Conservation (phyloP, 768 basidiomycete species). For the Trametes villosa region DNA sequence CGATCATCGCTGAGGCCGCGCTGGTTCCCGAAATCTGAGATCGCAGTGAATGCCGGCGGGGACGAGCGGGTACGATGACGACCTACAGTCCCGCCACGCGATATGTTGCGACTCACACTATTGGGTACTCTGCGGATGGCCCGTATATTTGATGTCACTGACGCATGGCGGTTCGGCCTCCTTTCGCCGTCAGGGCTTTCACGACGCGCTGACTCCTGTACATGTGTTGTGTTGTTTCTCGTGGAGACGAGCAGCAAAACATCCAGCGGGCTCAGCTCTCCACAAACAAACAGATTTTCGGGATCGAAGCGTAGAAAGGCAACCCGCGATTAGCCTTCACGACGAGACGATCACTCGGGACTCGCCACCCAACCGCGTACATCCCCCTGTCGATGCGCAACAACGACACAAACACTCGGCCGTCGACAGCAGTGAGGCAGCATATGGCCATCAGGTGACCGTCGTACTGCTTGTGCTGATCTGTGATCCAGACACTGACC, state of each 20-base stretch:
- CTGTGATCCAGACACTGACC: constrained; percentile 16
- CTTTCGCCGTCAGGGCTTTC: not conserved
- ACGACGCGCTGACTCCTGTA: not conserved
- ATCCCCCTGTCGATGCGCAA: constrained; percentile 9
- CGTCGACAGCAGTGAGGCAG: constrained; percentile 1
- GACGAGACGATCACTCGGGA: constrained; percentile 10
- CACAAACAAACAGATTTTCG: constrained; percentile 5
- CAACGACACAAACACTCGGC: constrained; percentile 8
- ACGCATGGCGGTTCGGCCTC: no score
- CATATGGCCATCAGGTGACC: constrained; percentile 20
- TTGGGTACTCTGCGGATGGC: no score
- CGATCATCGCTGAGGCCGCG: not conserved
- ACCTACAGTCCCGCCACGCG: no score
- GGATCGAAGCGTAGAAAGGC: not conserved
- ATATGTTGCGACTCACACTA: no score
- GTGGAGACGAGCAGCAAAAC: no score
- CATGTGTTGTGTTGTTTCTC: no score
- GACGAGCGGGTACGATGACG: not conserved
- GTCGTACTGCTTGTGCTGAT: constrained; percentile 17
- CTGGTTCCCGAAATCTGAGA: not conserved
- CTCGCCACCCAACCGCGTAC: not conserved
- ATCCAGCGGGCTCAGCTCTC: not conserved
- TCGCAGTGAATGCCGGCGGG: not conserved
- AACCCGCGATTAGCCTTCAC: constrained; percentile 9
- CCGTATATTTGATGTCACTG: no score